phyloP scores from a whole-genome alignment of 2,329 filamentous ascomycete genomes.

The Thermomyces lanuginosus region DNA sequence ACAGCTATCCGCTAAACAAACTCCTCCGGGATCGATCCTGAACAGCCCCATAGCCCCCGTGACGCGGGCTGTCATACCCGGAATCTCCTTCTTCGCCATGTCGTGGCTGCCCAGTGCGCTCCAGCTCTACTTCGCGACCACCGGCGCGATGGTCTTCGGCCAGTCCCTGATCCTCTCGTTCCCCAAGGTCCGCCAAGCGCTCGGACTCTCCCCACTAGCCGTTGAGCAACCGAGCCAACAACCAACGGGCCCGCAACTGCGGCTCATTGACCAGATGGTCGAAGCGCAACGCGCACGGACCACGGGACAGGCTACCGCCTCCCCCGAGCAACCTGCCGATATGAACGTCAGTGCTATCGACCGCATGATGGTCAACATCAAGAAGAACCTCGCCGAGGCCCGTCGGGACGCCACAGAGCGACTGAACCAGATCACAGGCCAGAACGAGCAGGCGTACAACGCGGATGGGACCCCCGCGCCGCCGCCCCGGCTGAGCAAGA shows the following conservation, averaged over 20 bases:
- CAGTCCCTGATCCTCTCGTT: slow-evolving; percentile 34
- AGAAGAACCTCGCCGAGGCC: slow-evolving; percentile 12
- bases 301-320: slow-evolving; percentile 5
- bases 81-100: slow-evolving; percentile 38
- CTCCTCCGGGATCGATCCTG: slow-evolving; percentile 9
- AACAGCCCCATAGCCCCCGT: slow-evolving; percentile 16
- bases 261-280: slow-evolving; percentile 2
- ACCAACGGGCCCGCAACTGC: slow-evolving; percentile 2
- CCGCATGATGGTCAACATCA: slow-evolving; percentile 18
- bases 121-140: slow-evolving; percentile 45
- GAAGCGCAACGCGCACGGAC: slow-evolving; percentile 3
- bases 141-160: slow-evolving; percentile 19
- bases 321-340: slow-evolving; percentile 1
- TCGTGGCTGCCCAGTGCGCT: slow-evolving; percentile 39
- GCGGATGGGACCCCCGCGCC: slow-evolving; percentile 8
- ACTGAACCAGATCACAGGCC: slow-evolving; percentile 12
- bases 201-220: slow-evolving; percentile 11
- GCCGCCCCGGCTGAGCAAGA: slow-evolving; percentile 4
- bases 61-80: slow-evolving; percentile 33
- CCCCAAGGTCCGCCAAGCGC: slow-evolving; percentile 13
- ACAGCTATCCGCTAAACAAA: slow-evolving; percentile 21
- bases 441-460: slow-evolving; percentile 9
- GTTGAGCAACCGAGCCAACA: slow-evolving; percentile 7
- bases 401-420: slow-evolving; percentile 11
- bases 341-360: slow-evolving; percentile 18